Conservation (phyloP, 2,329 filamentous ascomycete genomes). For the Hymenoscyphus linearis region DNA sequence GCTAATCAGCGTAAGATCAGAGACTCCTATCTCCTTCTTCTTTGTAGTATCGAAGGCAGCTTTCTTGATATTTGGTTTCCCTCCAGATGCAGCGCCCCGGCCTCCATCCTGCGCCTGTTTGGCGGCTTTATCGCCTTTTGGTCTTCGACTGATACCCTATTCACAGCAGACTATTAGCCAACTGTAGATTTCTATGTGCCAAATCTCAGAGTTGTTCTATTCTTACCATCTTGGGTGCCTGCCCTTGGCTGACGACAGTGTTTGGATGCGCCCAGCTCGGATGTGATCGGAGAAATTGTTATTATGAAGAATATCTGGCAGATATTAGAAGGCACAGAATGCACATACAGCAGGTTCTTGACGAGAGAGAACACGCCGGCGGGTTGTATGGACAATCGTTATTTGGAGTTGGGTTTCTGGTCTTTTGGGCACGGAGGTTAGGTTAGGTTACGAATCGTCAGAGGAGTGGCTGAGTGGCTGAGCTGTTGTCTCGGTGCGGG, state of each 20-base stretch:
- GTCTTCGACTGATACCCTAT: slow-evolving; percentile 32
- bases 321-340: background rate
- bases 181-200: background rate
- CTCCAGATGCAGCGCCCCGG: slow-evolving; percentile 19
- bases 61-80: slow-evolving; percentile 73
- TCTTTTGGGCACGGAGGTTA: slow-evolving; percentile 1
- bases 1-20: slow-evolving; percentile 93
- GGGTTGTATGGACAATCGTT: background rate
- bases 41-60: slow-evolving; percentile 93
- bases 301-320: background rate
- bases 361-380: background rate
- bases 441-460: slow-evolving; percentile 1
- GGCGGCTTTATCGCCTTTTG: slow-evolving; percentile 31
- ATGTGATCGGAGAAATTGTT: background rate
- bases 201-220: slow-evolving; percentile 1
- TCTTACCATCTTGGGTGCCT: slow-evolving; percentile 27
- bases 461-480: background rate
- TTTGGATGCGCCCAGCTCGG: slow-evolving; percentile 18
- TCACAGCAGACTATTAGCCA: slow-evolving; percentile 10
- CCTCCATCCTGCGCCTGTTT: slow-evolving; percentile 25
- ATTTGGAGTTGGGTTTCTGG: slow-evolving; percentile 3
- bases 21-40: slow-evolving; percentile 99
- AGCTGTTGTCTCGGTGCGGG: background rate
- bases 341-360: background rate
- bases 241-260: slow-evolving; percentile 10